These are phyloP conservation scores for carrot (Daucus carota) DNA, from an alignment of 129 eudicot genomes.

Conservation along the genomic window DH1_v3.0 NC_030386.2:7658501-7659000, in stretches of 20 bases:
- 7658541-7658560: conserved; percentile 79
- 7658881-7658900: conserved; percentile 81
- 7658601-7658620: conserved; percentile 23
- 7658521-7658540: conserved; percentile 39
- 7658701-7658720: conserved; percentile 63
- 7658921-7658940: conserved; percentile 49
- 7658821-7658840: conserved; percentile 75
- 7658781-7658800: conserved; percentile 50
- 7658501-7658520: conserved; percentile 90
- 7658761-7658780: conserved; percentile 48
- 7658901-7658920: conserved; percentile 82
- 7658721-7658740: conserved; percentile 46
- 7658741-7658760: conserved; percentile 73
- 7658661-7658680: conserved; percentile 23
- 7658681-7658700: conserved; percentile 75
- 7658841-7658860: conserved; percentile 55
- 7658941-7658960: conserved; percentile 88
- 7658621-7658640: conserved; percentile 15
- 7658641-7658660: conserved; percentile 22
- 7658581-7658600: conserved; percentile 82
- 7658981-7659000: conserved; percentile 46
- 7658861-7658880: conserved; percentile 98
- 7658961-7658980: conserved; percentile 60
- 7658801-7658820: conserved; percentile 54
- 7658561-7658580: conserved; percentile 52